A percentile compares a stretch with the other conserved stretches of the same genome.
Conservation (phyloP, 441 rosid genomes). For the Macaranga tanarius region DNA sequence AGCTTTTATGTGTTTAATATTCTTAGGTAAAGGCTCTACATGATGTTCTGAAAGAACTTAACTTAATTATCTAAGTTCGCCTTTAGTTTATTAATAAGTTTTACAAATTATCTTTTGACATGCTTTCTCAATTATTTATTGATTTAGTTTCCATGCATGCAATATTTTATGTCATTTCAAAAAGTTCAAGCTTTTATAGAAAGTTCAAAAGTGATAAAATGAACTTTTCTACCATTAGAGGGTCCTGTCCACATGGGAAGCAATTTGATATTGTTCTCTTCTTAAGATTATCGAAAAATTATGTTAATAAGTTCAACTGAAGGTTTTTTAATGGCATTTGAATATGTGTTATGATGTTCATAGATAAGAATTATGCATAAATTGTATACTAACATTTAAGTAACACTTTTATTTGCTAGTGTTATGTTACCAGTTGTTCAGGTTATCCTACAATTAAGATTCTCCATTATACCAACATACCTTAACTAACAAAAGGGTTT, state of each 20-base stretch:
- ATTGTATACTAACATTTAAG: too few relatives aligned
- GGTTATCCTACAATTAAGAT: too few relatives aligned
- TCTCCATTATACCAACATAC: too few relatives aligned
- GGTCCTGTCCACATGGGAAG: background rate
- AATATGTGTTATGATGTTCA: background rate
- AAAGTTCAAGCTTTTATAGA: conserved; percentile 54
- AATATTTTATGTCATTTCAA: conserved; percentile 78
- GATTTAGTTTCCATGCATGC: conserved; percentile 19
- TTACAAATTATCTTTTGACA: background rate
- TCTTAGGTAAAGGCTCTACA: conserved; percentile 47
- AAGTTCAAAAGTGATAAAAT: conserved; percentile 67
- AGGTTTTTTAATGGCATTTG: background rate
- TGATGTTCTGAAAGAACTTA: conserved; percentile 63
- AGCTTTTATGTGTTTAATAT: conserved; percentile 4
- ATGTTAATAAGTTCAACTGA: background rate
- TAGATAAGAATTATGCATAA: background rate
- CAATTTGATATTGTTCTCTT: background rate
- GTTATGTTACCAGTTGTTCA: too few relatives aligned
- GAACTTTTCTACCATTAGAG: conserved; percentile 47
- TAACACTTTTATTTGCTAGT: too few relatives aligned
- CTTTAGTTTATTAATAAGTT: conserved; percentile 2
- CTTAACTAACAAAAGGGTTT: too few relatives aligned
- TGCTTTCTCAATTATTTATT: conserved; percentile 3
- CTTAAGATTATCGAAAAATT: background rate
- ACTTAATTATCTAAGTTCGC: conserved; percentile 61